phyloP scores from a whole-genome alignment of 177 flowering plant genomes.

The Telopea speciosissima region DNA sequence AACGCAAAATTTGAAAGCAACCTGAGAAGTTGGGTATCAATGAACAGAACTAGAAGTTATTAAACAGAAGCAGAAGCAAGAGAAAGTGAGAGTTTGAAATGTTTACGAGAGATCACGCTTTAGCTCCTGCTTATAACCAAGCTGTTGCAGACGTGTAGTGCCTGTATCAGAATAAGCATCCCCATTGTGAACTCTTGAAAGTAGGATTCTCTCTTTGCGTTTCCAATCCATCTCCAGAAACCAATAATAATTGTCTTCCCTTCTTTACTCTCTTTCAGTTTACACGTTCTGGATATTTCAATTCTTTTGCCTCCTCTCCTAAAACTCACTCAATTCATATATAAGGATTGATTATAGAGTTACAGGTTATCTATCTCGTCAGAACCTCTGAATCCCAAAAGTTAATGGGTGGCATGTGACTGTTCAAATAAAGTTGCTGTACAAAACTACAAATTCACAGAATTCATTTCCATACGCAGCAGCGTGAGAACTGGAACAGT shows the following conservation, averaged over 20 bases:
- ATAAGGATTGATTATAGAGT: no score
- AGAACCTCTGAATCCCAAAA: no score
- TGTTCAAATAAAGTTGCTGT: no score
- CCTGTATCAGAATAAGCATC: constrained; percentile 15
- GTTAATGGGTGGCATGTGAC: no score
- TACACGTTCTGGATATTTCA: no score
- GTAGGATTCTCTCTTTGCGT: not conserved
- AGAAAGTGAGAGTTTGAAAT: not conserved
- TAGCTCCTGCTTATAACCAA: constrained; percentile 25
- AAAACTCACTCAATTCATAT: no score
- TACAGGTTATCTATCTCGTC: no score
- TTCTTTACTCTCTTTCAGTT: not conserved
- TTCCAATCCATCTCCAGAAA: constrained; percentile 3
- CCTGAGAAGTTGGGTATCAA: constrained; percentile 46
- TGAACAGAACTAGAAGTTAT: not conserved
- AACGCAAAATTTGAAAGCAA: constrained; percentile 82
- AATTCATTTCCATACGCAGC: no score
- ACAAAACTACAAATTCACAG: no score
- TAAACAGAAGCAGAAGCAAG: not conserved
- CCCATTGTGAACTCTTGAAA: not conserved
- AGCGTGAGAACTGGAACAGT: no score
- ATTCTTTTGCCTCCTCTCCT: no score
- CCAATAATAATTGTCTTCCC: no score
- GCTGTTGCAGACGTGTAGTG: constrained; percentile 16
- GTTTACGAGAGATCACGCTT: constrained; percentile 25